Conservation (phyloP, 768 basidiomycete species). For the Macrocybe gigantea region DNA sequence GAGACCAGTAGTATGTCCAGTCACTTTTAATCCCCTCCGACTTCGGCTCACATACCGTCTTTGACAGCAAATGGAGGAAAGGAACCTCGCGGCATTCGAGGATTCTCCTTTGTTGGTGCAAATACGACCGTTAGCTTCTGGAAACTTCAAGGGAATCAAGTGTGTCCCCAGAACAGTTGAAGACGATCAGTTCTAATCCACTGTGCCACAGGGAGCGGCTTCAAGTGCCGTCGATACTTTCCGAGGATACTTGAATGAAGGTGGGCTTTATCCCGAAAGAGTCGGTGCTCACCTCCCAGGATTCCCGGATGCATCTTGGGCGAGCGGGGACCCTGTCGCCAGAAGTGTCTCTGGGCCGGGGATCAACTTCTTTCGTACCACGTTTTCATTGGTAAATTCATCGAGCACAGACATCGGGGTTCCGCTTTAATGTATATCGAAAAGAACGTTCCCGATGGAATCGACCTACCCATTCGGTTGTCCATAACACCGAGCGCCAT, state of each 20-base stretch:
- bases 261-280: slow-evolving; percentile 42
- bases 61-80: slow-evolving; percentile 39
- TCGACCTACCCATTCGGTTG: slow-evolving; percentile 40
- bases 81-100: slow-evolving; percentile 43
- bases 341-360: slow-evolving; percentile 29
- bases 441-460: slow-evolving; percentile 30
- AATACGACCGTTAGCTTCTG: slow-evolving; percentile 30
- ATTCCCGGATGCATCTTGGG: slow-evolving; percentile 36
- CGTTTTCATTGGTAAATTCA: slow-evolving; percentile 22
- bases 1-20: slow-evolving; percentile 39
- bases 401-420: neutral
- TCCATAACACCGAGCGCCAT: slow-evolving; percentile 37
- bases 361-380: slow-evolving; percentile 39
- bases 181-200: neutral
- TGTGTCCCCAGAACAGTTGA: slow-evolving; percentile 8
- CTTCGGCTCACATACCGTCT: neutral
- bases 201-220: slow-evolving; percentile 25
- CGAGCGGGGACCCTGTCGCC: slow-evolving; percentile 23
- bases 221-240: slow-evolving; percentile 34
- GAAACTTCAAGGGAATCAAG: slow-evolving; percentile 40
- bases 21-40: neutral
- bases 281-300: slow-evolving; percentile 46
- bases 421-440: neutral
- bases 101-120: slow-evolving; percentile 35
- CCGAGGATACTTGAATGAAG: slow-evolving; percentile 47